Evolutionary conservation across 176 grass and related monocot genomes (phyloP).

Genomic region (Alloteropsis semialata): DNA sequence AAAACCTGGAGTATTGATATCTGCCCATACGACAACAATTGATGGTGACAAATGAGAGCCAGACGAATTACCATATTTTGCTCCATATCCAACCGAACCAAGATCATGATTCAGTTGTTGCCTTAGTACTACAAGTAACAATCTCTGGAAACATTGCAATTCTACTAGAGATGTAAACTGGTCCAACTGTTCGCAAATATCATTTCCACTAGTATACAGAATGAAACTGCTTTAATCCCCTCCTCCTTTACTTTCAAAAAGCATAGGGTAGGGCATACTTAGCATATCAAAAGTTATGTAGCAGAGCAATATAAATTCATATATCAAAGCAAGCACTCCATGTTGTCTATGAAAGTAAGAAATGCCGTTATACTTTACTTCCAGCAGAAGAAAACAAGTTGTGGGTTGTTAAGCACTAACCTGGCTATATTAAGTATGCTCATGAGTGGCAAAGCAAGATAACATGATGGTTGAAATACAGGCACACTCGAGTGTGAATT

Average conservation of each 20-base stretch:
- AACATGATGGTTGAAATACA: conserved; percentile 72
- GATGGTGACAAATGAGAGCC: neutral
- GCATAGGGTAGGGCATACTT: conserved; percentile 12
- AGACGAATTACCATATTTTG: conserved; percentile 4
- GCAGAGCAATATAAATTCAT: conserved; percentile 12
- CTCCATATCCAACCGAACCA: neutral
- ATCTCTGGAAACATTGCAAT: conserved; percentile 14
- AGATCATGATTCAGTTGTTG: neutral
- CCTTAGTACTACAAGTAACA: neutral
- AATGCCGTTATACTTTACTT: conserved; percentile 7
- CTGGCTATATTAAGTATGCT: conserved; percentile 99
- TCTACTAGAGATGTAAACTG: neutral
- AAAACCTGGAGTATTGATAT: neutral
- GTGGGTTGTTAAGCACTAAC: conserved; percentile 43
- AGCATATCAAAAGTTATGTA: conserved; percentile 13
- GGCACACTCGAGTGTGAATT: conserved; percentile 68
- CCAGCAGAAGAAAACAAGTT: conserved; percentile 2
- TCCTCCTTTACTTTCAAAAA: conserved; percentile 35
- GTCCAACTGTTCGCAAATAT: neutral
- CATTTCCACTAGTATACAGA: conserved; percentile 1
- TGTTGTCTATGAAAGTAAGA: conserved; percentile 34
- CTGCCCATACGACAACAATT: neutral
- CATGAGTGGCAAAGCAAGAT: conserved; percentile 88
- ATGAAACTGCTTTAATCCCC: conserved; percentile 4
- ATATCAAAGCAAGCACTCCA: conserved; percentile 11